Conservation (phyloP, 164 flowering plant species). For the Nymphaea colorata region DNA sequence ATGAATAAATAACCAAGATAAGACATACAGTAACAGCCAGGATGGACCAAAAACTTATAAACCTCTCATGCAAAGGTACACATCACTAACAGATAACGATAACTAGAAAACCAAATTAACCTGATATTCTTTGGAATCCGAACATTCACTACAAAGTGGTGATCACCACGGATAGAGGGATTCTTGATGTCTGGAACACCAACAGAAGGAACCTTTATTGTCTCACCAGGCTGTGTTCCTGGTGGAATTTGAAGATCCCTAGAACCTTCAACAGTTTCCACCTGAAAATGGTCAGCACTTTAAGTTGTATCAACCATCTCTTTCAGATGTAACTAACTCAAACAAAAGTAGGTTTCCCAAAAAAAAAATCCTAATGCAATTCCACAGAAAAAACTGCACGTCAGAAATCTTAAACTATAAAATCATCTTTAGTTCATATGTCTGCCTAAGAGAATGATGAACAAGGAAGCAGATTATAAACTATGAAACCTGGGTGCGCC, state of each 20-base stretch:
- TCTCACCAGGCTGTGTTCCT: constrained; percentile 81
- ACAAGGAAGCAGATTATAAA: too few species aligned
- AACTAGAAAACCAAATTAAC: constrained; percentile 15
- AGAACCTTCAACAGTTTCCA: constrained; percentile 78
- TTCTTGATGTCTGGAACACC: constrained; percentile 74
- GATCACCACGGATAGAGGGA: constrained; percentile 76
- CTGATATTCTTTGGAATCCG: constrained; percentile 69
- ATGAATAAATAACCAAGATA: neutral
- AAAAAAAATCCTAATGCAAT: constrained; percentile 2
- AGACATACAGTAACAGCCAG: neutral
- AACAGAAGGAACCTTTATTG: constrained; percentile 41
- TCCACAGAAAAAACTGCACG: neutral
- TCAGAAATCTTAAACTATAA: too few species aligned
- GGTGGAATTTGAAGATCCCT: constrained; percentile 69
- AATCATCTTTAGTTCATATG: neutral
- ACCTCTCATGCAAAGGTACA: neutral
- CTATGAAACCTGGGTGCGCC: too few species aligned
- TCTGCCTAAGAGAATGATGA: too few species aligned
- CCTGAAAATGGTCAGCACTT: constrained; percentile 27
- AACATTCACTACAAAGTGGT: constrained; percentile 63
- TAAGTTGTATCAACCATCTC: too few species aligned
- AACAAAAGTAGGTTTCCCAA: neutral
- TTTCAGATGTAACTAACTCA: too few species aligned
- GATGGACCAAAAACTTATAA: neutral
- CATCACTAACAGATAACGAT: neutral